phyloP scores from a whole-genome alignment of 163 green algal genomes.

The Coccomyxa subellipsoidea region DNA sequence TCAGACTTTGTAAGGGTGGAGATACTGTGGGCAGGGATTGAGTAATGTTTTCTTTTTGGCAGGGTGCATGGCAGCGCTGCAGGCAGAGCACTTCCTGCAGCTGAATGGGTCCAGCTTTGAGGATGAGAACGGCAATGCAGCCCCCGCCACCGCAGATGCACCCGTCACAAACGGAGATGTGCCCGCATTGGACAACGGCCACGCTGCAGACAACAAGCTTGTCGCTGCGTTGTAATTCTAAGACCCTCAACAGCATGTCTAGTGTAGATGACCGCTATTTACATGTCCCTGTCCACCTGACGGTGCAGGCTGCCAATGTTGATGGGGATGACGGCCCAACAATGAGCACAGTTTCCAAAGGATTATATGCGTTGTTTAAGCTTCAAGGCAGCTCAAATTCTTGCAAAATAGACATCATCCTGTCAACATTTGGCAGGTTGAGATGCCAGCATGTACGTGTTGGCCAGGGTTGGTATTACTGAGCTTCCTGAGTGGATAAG shows the following conservation, averaged over 20 bases:
- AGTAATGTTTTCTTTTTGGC: background rate
- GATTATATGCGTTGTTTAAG: too few species aligned
- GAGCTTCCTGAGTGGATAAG: background rate
- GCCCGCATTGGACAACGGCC: background rate
- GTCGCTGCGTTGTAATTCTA: background rate
- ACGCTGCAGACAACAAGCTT: background rate
- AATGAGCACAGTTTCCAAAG: background rate
- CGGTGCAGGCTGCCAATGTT: background rate
- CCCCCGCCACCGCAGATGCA: background rate
- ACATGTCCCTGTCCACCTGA: too few species aligned
- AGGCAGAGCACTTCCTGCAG: constrained; percentile 76
- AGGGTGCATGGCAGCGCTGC: constrained; percentile 89
- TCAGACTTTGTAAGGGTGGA: too few species aligned
- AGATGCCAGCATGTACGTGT: background rate
- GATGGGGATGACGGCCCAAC: background rate
- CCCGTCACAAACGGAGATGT: background rate
- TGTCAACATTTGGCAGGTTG: background rate
- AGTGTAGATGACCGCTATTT: too few species aligned
- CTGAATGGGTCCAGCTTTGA: constrained; percentile 16
- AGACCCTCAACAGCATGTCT: background rate
- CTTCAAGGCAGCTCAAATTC: too few species aligned
- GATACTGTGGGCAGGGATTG: background rate
- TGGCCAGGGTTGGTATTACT: background rate
- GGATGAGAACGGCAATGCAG: background rate
- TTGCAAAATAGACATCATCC: background rate